phyloP scores from a whole-genome alignment of 192 early-diverging fungal genomes.

The Dissophora globulifera region DNA sequence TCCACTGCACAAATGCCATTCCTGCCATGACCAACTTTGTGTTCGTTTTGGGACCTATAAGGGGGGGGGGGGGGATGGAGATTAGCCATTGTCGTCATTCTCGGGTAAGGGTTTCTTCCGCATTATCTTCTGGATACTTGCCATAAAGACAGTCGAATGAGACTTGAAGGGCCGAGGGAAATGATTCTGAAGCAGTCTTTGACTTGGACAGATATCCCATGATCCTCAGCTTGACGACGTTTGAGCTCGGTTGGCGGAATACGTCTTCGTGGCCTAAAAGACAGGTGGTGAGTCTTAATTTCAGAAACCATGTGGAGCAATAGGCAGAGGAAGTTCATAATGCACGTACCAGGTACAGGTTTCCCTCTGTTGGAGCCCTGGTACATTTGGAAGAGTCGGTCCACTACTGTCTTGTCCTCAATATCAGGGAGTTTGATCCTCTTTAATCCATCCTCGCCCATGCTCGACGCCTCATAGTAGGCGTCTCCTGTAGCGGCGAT shows the following conservation, averaged over 20 bases:
- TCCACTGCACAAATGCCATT: constrained; percentile 92
- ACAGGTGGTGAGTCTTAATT: too few relatives aligned
- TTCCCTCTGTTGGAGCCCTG: constrained; percentile 62
- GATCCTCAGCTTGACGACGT: constrained; percentile 69
- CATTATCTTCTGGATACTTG: too few relatives aligned
- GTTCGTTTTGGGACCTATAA: constrained; percentile 70
- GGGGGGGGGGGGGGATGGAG: too few relatives aligned
- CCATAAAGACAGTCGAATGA: constrained; percentile 87
- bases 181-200: constrained; percentile 70
- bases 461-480: constrained; percentile 71
- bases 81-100: background rate
- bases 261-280: constrained; percentile 44
- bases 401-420: constrained; percentile 65
- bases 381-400: constrained; percentile 67
- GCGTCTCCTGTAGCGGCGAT: constrained; percentile 75
- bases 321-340: too few relatives aligned
- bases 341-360: constrained; percentile 21
- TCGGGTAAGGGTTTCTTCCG: too few relatives aligned
- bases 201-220: constrained; percentile 74
- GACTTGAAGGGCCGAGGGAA: constrained; percentile 77
- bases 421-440: constrained; percentile 73
- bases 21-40: constrained; percentile 75
- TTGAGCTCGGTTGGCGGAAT: constrained; percentile 56
- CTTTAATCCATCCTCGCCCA: constrained; percentile 86
- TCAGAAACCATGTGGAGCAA: too few relatives aligned